phyloP scores from a whole-genome alignment of 202 grass and related monocot species.

The Cymbopogon flexuosus region DNA sequence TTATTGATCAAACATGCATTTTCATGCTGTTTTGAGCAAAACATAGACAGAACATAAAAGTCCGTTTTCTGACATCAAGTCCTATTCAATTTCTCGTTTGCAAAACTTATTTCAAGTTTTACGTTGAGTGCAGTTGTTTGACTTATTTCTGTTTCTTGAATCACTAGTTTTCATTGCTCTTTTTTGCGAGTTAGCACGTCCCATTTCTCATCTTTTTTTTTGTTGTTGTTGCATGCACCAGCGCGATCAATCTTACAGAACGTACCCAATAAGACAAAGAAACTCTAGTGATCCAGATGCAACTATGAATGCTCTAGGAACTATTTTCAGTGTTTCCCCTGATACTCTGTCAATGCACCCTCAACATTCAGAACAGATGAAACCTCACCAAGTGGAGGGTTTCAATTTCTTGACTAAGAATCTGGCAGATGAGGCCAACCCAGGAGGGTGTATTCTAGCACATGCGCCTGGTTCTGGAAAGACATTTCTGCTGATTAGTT shows the following conservation, averaged over 20 bases:
- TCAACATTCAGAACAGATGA: slow-evolving; percentile 65
- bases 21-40: background rate
- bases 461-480: slow-evolving; percentile 90
- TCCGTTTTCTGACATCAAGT: background rate
- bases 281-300: slow-evolving; percentile 30
- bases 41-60: background rate
- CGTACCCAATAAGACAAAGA: slow-evolving; percentile 24
- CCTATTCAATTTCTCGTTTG: background rate
- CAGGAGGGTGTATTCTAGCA: slow-evolving; percentile 85
- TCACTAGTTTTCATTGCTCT: background rate
- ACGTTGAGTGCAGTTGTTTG: background rate
- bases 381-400: slow-evolving; percentile 81
- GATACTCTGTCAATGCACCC: slow-evolving; percentile 47
- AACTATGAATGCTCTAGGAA: slow-evolving; percentile 19
- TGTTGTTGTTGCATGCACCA: slow-evolving; percentile 27
- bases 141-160: background rate
- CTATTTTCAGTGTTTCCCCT: slow-evolving; percentile 24
- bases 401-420: slow-evolving; percentile 82
- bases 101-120: background rate
- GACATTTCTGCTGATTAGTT: slow-evolving; percentile 85
- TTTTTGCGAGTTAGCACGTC: slow-evolving; percentile 6
- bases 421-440: slow-evolving; percentile 58
- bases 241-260: slow-evolving; percentile 40
- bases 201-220: slow-evolving; percentile 26
- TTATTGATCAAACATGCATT: slow-evolving; percentile 2